Evolutionary conservation across 371 early-diverging fungal genomes (phyloP).

Genomic region (Rhizopus arrhizus): DNA sequence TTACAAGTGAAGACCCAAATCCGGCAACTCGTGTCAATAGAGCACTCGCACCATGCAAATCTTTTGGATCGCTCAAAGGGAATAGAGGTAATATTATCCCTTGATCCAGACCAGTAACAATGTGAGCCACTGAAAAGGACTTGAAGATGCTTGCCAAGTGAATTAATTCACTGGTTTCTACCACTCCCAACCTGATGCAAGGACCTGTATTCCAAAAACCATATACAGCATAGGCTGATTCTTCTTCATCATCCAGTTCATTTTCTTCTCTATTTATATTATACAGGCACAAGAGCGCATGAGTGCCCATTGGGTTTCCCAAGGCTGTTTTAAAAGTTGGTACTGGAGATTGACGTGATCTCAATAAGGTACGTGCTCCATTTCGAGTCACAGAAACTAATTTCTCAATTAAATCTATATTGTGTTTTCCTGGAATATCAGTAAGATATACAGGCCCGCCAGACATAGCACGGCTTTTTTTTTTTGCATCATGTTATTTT

Average conservation of each 20-base stretch:
- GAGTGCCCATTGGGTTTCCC: slow-evolving; percentile 13
- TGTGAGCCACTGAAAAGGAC: slow-evolving; percentile 5
- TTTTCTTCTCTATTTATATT: slow-evolving; percentile 11
- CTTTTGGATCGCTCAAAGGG: background rate
- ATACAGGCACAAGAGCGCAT: slow-evolving; percentile 5
- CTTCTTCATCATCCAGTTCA: background rate
- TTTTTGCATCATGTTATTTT: background rate
- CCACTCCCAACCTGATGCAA: slow-evolving; percentile 2
- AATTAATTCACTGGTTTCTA: background rate
- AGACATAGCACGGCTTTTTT: slow-evolving; percentile 41
- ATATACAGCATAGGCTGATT: slow-evolving; percentile 7
- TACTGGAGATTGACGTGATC: slow-evolving; percentile 13
- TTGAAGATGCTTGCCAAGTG: background rate
- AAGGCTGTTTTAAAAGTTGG: slow-evolving; percentile 26
- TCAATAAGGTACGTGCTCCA: slow-evolving; percentile 9
- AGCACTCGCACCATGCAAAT: background rate
- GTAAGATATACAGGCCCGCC: slow-evolving; percentile 53
- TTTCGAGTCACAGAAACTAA: slow-evolving; percentile 20
- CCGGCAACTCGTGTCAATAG: slow-evolving; percentile 2
- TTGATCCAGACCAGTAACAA: slow-evolving; percentile 17
- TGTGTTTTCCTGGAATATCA: slow-evolving; percentile 35
- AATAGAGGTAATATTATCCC: slow-evolving; percentile 3
- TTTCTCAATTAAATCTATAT: slow-evolving; percentile 22
- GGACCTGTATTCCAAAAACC: slow-evolving; percentile 27
- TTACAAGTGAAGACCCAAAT: slow-evolving; percentile 9